Evolutionary conservation across 2,329 filamentous ascomycete species (phyloP), one percentile per base, ranked within the genome.

Genomic region (Sclerotinia subarctica): DNA sequence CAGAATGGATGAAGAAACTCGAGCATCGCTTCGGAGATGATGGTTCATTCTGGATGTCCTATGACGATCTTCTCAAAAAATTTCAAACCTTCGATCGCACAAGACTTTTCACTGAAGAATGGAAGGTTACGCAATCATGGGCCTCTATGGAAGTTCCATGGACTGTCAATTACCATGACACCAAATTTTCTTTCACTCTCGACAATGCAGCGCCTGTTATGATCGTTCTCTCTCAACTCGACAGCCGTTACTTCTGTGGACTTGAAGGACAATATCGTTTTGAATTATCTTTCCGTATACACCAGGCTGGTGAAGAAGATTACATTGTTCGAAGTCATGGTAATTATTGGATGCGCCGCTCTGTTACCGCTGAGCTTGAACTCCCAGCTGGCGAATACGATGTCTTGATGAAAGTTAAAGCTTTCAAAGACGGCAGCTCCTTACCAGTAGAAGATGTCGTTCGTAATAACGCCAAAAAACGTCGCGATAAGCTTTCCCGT

Each of bases 1-100:
- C 82, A 2, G 84, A 87, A 35, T 83, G 82, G 63, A 83, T 87
- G 66, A 78, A 84, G 69, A 85, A 87, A 74, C 82, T 88, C 1
- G 80, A 80, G 49, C 85, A 88, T 74, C 81, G 80, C n/a, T 88
- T 88, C 66, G 86, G 86, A 32, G 84, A 86, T 71, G 86, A 89
- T 73, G 86, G 85, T 0, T 82, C 85, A 15, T 89, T 89, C 73
- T 89, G 86, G 86, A 88, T 88, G 70, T 81, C 85, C 0, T 88
- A 86, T 72, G 82, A 85, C 56, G 87, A 89, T 71, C 80, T 90
- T 64, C 81, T 89, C 6, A 82, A 83, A 72, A 88, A 88, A 71
- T 89, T 84, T 73, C 82, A 83, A 47, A 81, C 82, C 66, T 83
- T 89, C 66, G 85, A 88, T 73, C 82, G 86, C 15, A 89, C 87